Conservation (phyloP, 2,329 filamentous ascomycete genomes). For the Onygenales sp. region DNA sequence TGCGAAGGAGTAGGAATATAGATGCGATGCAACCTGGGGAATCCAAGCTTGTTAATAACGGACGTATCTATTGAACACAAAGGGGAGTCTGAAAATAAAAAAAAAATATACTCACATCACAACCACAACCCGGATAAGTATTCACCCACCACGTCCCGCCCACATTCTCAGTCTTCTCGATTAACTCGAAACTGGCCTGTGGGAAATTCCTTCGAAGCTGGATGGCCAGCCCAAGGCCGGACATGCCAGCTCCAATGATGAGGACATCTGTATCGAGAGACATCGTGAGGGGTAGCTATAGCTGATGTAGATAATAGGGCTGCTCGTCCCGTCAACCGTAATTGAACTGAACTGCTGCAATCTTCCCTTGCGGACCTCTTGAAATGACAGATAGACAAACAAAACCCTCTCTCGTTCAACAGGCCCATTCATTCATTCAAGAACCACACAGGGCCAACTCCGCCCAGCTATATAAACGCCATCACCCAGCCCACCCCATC, state of each 20-base stretch:
- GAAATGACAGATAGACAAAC: no score
- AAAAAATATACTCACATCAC: constrained; percentile 19
- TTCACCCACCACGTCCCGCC: constrained; percentile 29
- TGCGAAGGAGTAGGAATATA: constrained; percentile 37
- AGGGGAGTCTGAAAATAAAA: not conserved
- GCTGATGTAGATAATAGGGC: not conserved
- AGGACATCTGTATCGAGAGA: constrained; percentile 37
- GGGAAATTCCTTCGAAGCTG: constrained; percentile 34
- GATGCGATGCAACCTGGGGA: constrained; percentile 25
- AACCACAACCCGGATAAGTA: constrained; percentile 29
- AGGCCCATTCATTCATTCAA: no score
- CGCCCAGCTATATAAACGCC: no score
- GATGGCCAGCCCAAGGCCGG: constrained; percentile 38
- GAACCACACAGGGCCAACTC: no score
- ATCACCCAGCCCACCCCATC: no score
- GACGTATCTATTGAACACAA: not conserved
- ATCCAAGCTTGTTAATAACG: not conserved
- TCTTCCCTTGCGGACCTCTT: no score
- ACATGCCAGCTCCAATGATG: constrained; percentile 43
- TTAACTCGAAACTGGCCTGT: constrained; percentile 31
- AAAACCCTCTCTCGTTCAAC: no score
- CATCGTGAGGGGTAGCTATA: constrained; percentile 12
- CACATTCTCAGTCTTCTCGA: constrained; percentile 33
- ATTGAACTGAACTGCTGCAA: no score
- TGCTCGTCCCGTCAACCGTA: no score